Base-by-base conservation (phyloP, 2,329 filamentous ascomycete genomes). In the Eutypa lata region DNA sequence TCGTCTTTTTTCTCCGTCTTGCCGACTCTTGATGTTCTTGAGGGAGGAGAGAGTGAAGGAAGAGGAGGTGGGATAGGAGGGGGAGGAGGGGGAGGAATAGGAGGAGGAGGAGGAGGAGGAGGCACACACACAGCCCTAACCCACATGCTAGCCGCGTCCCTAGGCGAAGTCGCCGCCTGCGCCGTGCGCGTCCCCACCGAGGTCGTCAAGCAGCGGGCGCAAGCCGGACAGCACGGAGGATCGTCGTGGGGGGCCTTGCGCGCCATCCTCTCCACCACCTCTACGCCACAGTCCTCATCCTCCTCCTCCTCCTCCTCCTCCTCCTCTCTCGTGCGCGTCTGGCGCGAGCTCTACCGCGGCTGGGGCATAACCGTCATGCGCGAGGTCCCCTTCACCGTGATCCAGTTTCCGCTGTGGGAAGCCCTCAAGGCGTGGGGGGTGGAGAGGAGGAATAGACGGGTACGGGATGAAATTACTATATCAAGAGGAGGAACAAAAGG, bases 341-440 rank as follows among this genome's bases (percentile, higher is more conserved):
- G 90, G 79, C 76, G 82, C 56, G 92, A 97, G 73, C 73, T 99
- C 52, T 99, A 99, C 72, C 81, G 94, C 35, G 94, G 95, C 1
- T 96, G 91, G 81, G 83, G 85, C 18, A 91, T 97, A 62, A 99
- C 94, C 2, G 87, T 99, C 49, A 88, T 97, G 75, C 85, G 94
- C 54, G 94, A 99, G 77, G 92, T 99, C 56, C 94, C 94, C 3
- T 99, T 99, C 66, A 97, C 95, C 2, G 87, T 97, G 10, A 89
- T 99, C 57, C 94, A 99, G 72, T 99, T 99, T 69, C 94, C 94
- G 45, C 80, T 99, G 57, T 99, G 94, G 94, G 94, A 99, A 73
- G 85, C 81, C 4, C 82, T 97, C 80, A 97, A 97, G 79, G 77
- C 78, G 42, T 90, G 83, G 81, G 78, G 85, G 6, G 71, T 79